phyloP scores from a whole-genome alignment of 306 rosid genomes.

The Citrullus colocynthis region DNA sequence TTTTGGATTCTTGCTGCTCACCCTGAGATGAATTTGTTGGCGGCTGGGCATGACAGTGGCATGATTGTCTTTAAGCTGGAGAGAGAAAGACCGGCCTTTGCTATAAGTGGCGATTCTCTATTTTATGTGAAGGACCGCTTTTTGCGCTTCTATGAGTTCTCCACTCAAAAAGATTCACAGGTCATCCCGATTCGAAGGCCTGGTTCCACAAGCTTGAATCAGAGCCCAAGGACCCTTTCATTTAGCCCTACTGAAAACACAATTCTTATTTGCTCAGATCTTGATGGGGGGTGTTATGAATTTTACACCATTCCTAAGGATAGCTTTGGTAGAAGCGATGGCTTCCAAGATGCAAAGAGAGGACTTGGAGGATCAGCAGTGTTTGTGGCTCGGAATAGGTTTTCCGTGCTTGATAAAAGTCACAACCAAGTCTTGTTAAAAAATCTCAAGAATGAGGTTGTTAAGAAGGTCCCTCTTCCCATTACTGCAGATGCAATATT shows the following conservation, averaged over 20 bases:
- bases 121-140: constrained; percentile 77
- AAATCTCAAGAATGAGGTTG: constrained; percentile 60
- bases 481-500: constrained; percentile 67
- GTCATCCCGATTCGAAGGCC: constrained; percentile 69
- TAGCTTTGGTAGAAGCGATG: constrained; percentile 60
- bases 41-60: constrained; percentile 97
- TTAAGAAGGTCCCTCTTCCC: constrained; percentile 59
- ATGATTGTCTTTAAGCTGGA: constrained; percentile 90
- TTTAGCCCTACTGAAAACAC: constrained; percentile 80
- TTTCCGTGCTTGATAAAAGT: constrained; percentile 75
- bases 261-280: constrained; percentile 71
- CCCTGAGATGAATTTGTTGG: constrained; percentile 93
- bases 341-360: constrained; percentile 70
- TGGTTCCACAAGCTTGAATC: constrained; percentile 65
- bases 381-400: constrained; percentile 82
- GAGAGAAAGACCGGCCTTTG: constrained; percentile 87
- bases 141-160: constrained; percentile 66
- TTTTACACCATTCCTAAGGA: constrained; percentile 67
- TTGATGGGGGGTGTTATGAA: constrained; percentile 86
- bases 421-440: constrained; percentile 56
- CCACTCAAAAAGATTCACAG: constrained; percentile 70
- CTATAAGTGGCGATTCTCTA: constrained; percentile 69
- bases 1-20: constrained; percentile 94
- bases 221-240: constrained; percentile 80
- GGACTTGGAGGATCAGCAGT: constrained; percentile 90